A percentile compares a stretch with the other conserved stretches of the same genome.
Conservation (phyloP, 257 asterid species). For the Oldenlandia corymbosa region DNA sequence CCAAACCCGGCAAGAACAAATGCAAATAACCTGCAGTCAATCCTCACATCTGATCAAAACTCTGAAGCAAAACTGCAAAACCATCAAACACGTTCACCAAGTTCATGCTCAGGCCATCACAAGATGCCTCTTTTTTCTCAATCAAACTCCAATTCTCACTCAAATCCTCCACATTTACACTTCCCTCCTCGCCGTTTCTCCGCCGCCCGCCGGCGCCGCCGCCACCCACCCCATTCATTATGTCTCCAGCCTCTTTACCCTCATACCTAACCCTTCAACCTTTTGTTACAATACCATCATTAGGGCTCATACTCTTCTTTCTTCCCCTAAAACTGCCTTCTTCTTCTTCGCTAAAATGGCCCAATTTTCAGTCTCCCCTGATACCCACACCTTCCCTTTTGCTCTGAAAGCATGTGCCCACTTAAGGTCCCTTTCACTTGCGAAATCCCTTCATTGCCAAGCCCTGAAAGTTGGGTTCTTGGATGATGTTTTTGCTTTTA, state of each 20-base stretch:
- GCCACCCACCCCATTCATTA: constrained; percentile 21
- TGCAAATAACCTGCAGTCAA: constrained; percentile 34
- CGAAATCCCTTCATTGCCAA: constrained; percentile 44
- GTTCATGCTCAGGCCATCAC: constrained; percentile 66
- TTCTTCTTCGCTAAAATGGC: constrained; percentile 44
- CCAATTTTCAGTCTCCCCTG: constrained; percentile 47
- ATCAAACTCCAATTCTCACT: constrained; percentile 40
- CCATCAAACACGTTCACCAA: constrained; percentile 47
- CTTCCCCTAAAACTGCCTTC: constrained; percentile 42
- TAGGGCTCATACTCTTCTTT: constrained; percentile 52
- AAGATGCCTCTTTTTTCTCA: constrained; percentile 43
- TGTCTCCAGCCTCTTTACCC: constrained; percentile 46
- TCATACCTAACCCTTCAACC: constrained; percentile 50
- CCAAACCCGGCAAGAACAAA: constrained; percentile 4
- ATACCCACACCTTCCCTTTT: constrained; percentile 58
- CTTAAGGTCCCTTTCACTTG: constrained; percentile 29
- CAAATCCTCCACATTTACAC: constrained; percentile 62
- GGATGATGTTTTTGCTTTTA: constrained; percentile 50
- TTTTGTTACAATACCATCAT: constrained; percentile 61
- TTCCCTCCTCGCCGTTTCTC: constrained; percentile 18
- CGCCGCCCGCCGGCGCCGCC: constrained; percentile 14
- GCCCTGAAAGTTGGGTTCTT: constrained; percentile 51
- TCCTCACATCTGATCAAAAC: constrained; percentile 29
- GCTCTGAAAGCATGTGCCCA: constrained; percentile 58
- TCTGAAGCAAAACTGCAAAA: constrained; percentile 43